Evolutionary conservation across 1,139 yeast species (phyloP), one percentile per base, ranked within the genome.

Genomic region (Yamadazyma membranifaciens): DNA sequence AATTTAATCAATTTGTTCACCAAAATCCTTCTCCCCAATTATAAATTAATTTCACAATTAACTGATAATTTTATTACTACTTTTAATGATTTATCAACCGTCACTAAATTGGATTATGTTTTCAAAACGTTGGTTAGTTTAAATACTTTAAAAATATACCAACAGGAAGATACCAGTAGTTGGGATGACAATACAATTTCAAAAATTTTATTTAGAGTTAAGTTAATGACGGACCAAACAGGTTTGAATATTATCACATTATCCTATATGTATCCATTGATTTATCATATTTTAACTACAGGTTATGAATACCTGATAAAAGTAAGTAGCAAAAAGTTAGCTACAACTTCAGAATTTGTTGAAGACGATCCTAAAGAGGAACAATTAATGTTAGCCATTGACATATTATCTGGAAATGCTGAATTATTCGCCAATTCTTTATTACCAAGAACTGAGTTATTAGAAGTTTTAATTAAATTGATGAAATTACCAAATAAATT

Each of bases 311-410:
- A 73, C 34, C 76, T 85, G 1, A 53, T 75, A 40, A 75, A 66
- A 50, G 78, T 74, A 50, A 27, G 30, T 13, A 67, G 80, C 1
- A 67, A 69, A 25, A 81, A 80, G 37, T 59, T 56, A 41, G 69
- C 60, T 1, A 75, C 67, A 28, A 77, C 71, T 44, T 75, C 79
- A 33, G 96, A 78, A 57, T 86, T 78, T 65, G 79, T 71, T 28
- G 84, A 83, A 46, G 94, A 86, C 56, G 95, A 87, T 46, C 86
- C 85, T 22, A 87, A 85, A 54, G 98, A 91, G 59, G 98, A 91
- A 59, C 95, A 87, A 51, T 65, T 88, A 36, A 64, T 87, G 43
- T 67, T 92, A 44, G 87, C 92, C 0, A 64, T 91, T 48, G 95
- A 89, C 54, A 81, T 89, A 38, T 69, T 92, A 32, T 71, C 87